Percentiles rank a stretch among this genome's conserved stretches.
Evolutionary conservation across 2,329 filamentous ascomycete species (phyloP).

Genomic region (Clarireedia hainanense): DNA sequence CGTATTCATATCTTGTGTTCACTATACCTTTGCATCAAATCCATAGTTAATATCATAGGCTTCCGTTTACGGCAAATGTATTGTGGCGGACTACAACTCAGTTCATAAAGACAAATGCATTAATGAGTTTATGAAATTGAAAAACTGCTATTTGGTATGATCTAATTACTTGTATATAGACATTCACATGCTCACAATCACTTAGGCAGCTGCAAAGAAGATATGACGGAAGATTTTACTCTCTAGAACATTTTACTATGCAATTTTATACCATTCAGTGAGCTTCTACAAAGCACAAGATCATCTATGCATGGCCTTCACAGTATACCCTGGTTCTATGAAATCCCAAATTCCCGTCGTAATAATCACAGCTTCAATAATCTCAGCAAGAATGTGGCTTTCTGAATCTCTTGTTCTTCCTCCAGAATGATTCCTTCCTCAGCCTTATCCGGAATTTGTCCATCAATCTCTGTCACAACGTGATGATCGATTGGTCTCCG

Average conservation of each 20-base stretch:
- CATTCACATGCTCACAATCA: slow-evolving; percentile 11
- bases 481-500: slow-evolving; percentile 70
- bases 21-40: slow-evolving; percentile 5
- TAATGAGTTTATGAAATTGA: slow-evolving; percentile 75
- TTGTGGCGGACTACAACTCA: slow-evolving; percentile 82
- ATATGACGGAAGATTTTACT: slow-evolving; percentile 19
- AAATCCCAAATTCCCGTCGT: not conserved
- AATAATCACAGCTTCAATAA: slow-evolving; percentile 59
- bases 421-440: slow-evolving; percentile 61
- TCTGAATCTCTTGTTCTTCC: slow-evolving; percentile 80
- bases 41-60: slow-evolving; percentile 45
- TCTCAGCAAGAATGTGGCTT: slow-evolving; percentile 70
- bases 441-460: slow-evolving; percentile 38
- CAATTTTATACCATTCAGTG: not conserved
- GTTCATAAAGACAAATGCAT: slow-evolving; percentile 86
- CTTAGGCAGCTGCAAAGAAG: slow-evolving; percentile 45
- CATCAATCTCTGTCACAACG: slow-evolving; percentile 50
- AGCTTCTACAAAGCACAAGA: not conserved
- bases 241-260: not conserved
- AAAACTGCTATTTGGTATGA: slow-evolving; percentile 78
- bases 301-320: not conserved
- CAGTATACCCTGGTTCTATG: not conserved
- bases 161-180: not conserved
- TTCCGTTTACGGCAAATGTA: slow-evolving; percentile 81
- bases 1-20: slow-evolving; percentile 11